Percentiles rank a stretch among this genome's conserved stretches.
These are phyloP conservation scores for Deuterostichococcus epilithicus DNA, from an alignment of 139 green algal genomes.

Conservation along the genomic window DNA sequence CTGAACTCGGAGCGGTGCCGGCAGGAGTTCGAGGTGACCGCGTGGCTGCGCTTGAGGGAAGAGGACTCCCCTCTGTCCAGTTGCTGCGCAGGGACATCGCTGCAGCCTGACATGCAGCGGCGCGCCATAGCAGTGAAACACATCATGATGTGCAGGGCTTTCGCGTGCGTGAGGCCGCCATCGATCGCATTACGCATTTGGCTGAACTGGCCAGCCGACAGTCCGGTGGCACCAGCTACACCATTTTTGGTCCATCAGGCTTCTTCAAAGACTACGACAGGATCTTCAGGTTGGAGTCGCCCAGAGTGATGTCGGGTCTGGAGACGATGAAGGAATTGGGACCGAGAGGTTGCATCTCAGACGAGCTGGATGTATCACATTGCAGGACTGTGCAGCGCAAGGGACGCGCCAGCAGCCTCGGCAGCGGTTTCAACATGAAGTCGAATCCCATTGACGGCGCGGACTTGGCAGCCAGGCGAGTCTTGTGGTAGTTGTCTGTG, in stretches of 20 bases:
- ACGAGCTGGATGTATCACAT: neutral
- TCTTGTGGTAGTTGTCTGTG: too few relatives aligned
- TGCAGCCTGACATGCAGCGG: too few relatives aligned
- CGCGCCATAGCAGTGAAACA: too few relatives aligned
- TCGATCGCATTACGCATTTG: neutral
- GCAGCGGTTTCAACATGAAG: neutral
- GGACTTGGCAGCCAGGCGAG: neutral
- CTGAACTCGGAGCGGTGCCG: neutral
- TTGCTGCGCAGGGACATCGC: too few relatives aligned
- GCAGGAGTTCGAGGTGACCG: neutral
- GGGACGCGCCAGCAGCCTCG: neutral
- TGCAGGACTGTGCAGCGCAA: neutral
- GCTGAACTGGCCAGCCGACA: neutral
- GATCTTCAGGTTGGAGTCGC: neutral
- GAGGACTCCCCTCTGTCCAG: too few relatives aligned
- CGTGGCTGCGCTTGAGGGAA: too few relatives aligned
- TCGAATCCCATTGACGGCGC: neutral
- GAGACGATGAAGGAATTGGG: too few relatives aligned
- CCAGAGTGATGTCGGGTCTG: too few relatives aligned
- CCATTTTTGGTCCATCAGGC: neutral
- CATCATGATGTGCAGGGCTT: neutral
- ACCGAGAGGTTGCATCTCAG: neutral
- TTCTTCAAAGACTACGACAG: neutral
- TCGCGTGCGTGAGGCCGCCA: neutral
- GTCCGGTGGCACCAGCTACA: neutral